Evolutionary conservation across 306 rosid genomes (phyloP).

Genomic region (Corylus avellana): DNA sequence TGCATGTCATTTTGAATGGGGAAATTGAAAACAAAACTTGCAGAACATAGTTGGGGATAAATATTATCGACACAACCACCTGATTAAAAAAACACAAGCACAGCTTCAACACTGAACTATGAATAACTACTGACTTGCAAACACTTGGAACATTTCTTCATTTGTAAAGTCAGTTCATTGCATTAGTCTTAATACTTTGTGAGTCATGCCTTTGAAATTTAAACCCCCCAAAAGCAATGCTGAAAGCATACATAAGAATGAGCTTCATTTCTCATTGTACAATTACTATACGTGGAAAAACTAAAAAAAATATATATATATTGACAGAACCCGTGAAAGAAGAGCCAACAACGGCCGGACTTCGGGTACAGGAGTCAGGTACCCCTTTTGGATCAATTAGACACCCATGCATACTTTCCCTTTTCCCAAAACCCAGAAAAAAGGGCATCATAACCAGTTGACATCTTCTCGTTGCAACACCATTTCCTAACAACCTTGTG

Average conservation of each 20-base stretch:
- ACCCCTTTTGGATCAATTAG: neutral
- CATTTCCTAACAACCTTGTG: too few species aligned
- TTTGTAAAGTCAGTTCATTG: neutral
- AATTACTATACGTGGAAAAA: neutral
- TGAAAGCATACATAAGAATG: neutral
- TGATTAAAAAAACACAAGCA: neutral
- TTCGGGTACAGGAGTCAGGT: neutral
- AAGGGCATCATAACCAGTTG: neutral
- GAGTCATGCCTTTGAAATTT: neutral
- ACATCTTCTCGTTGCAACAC: too few species aligned
- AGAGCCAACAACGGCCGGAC: neutral
- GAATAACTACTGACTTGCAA: neutral
- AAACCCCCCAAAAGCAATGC: neutral
- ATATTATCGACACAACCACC: neutral
- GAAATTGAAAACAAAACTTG: neutral
- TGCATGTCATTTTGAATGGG: conserved; percentile 32
- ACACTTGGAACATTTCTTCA: neutral
- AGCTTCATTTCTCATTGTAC: neutral
- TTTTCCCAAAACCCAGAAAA: neutral
- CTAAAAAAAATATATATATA: too few species aligned
- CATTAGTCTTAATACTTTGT: neutral
- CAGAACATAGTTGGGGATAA: conserved; percentile 7
- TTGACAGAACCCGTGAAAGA: neutral
- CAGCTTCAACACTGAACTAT: neutral
- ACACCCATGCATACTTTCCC: neutral